Evolutionary conservation across 305 asterid genomes (phyloP).

Genomic region (Nicotiana rustica): DNA sequence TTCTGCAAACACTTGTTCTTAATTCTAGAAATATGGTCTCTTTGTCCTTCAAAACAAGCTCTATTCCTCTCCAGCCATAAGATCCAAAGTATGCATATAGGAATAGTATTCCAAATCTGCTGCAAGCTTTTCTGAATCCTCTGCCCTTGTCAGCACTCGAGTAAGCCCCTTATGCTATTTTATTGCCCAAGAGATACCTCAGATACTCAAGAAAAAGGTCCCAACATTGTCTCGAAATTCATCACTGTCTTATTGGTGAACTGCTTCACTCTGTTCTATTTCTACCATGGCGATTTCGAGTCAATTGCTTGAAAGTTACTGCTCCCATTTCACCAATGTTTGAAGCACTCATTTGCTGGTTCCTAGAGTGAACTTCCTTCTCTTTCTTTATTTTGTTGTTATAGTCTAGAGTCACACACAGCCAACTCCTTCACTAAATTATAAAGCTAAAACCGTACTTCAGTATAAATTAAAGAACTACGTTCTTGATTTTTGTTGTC

Average conservation of each 20-base stretch:
- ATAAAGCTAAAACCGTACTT: constrained; percentile 17
- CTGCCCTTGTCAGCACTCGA: no score
- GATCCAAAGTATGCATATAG: no score
- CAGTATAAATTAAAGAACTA: background rate
- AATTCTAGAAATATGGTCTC: no score
- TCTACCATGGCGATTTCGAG: background rate
- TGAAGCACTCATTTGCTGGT: constrained; percentile 17
- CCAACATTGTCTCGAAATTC: no score
- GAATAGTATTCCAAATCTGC: no score
- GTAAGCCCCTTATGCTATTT: no score
- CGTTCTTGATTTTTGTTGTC: background rate
- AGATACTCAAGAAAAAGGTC: no score
- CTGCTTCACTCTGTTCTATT: constrained; percentile 18
- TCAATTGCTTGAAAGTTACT: background rate
- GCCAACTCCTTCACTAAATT: constrained; percentile 15
- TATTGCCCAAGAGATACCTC: no score
- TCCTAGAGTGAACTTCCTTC: background rate
- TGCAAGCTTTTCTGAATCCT: no score
- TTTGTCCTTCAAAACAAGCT: no score
- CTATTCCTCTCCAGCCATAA: no score
- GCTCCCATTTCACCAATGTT: background rate
- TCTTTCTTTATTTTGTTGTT: background rate
- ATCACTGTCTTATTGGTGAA: background rate
- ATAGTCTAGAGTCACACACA: background rate
- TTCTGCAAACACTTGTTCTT: no score